Percentiles rank a stretch among this genome's conserved stretches.
phyloP scores from a whole-genome alignment of 179 eudicot species.

The Amaranthus tricolor region DNA sequence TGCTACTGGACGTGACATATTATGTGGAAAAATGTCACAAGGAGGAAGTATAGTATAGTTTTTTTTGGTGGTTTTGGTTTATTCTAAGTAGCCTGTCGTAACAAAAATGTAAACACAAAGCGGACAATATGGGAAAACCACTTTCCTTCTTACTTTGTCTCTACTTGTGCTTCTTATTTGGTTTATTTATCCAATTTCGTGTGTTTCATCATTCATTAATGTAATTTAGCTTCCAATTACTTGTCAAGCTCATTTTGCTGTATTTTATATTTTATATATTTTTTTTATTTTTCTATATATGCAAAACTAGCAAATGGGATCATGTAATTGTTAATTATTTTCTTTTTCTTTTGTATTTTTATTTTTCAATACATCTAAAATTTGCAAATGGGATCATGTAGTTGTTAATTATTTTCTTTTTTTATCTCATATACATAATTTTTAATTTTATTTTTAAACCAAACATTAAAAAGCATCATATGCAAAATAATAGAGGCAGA shows the following conservation, averaged over 20 bases:
- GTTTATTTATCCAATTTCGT: constrained; percentile 22
- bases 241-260: not conserved
- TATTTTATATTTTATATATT: constrained; percentile 13
- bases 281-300: constrained; percentile 7
- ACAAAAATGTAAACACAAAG: constrained; percentile 1
- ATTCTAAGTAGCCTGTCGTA: constrained; percentile 22
- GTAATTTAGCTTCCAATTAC: constrained; percentile 25
- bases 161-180: not conserved
- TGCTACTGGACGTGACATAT: no score
- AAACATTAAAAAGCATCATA: no score
- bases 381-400: no score
- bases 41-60: no score
- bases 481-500: no score
- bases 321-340: no score
- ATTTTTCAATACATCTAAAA: no score
- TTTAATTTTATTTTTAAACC: no score
- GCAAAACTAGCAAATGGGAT: not conserved
- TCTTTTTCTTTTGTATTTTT: no score
- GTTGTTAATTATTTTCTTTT: no score
- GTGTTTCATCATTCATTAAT: not conserved
- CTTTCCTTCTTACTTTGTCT: not conserved
- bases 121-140: constrained; percentile 4
- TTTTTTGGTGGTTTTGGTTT: constrained; percentile 9
- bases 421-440: no score
- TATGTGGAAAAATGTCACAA: no score